These are phyloP conservation scores for Coniochaeta ligniaria DNA, from an alignment of 2,329 filamentous ascomycete genomes.

Conservation along the genomic window DNA sequence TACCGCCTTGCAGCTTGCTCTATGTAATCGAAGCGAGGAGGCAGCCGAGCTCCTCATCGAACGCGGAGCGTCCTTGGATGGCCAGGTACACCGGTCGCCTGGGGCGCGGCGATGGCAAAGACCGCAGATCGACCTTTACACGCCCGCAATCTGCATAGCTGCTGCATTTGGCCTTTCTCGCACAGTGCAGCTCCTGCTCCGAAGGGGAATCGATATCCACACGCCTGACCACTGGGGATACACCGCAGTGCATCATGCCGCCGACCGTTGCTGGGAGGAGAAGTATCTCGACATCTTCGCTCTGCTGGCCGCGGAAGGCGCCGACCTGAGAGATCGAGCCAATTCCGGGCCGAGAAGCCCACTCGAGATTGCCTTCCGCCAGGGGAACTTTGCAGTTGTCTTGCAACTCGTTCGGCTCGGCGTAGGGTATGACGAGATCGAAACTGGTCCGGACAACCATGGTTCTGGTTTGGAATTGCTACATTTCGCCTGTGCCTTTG, in stretches of 20 bases:
- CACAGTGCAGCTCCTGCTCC: not conserved
- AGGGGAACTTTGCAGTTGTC: not conserved
- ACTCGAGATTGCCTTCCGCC: not conserved
- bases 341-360: not conserved
- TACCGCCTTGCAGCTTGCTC: not conserved
- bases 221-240: not conserved
- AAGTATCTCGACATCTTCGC: not conserved
- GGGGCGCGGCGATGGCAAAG: not conserved
- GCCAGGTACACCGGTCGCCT: not conserved
- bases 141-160: not conserved
- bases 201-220: not conserved
- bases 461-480: not conserved
- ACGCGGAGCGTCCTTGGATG: not conserved
- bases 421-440: not conserved
- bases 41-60: not conserved
- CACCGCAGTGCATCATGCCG: not conserved
- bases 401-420: not conserved
- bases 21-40: not conserved
- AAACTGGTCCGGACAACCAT: not conserved
- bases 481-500: not conserved
- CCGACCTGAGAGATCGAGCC: not conserved
- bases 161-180: not conserved
- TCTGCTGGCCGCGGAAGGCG: not conserved
- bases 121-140: not conserved
- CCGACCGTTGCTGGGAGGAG: not conserved